Evolutionary conservation across 176 grass and related monocot species (phyloP), one percentile per base, ranked within the genome.

Genomic region (Saccharum spontaneum): DNA sequence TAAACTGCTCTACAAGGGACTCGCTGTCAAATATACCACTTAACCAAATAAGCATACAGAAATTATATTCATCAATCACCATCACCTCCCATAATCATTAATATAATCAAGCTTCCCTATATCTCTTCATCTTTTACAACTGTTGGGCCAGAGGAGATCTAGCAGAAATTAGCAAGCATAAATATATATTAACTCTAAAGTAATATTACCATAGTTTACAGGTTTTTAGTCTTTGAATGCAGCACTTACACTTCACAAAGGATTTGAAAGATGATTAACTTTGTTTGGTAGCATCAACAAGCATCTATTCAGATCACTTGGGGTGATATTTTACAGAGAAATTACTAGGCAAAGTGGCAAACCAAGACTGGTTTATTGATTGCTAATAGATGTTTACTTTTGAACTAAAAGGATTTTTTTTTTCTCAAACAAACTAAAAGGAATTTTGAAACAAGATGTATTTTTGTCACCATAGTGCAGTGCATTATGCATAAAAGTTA

Each of bases 401-500:
- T 77, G 18, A 85, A 85, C 10, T 41, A 71, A 57, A 37, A 71
- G 34, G 49, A 59, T 36, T 48, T 55, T 67, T 55, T 67, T 50
- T 24, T 26, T 14, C 61, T 64, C 61, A 13, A 64, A 64, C 61
- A 64, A 85, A 77, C 15, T 55, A 71, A 70, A 36, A 59, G 52
- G 15, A 71, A 68, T 46, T 43, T 67, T 8, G 67, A 68, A 22
- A 33, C 9, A 52, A 48, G 2, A 7, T 74, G 69, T 37, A 37
- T 4, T 59, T 79, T 4, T 45, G 28, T 50, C 78, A 81, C 31
- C 79, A 70, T 2, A 43, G 7, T 74, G 45, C 34, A 71, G 3
- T 78, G 33, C 24, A 40, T 70, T 76, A 11, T 16, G 22, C 41
- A 62, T 86, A 86, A 76, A 62, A 86, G 48, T 10, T 28, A 57